Evolutionary conservation across 306 rosid genomes (phyloP).

Genomic region (Herpetospermum pedunculosum): DNA sequence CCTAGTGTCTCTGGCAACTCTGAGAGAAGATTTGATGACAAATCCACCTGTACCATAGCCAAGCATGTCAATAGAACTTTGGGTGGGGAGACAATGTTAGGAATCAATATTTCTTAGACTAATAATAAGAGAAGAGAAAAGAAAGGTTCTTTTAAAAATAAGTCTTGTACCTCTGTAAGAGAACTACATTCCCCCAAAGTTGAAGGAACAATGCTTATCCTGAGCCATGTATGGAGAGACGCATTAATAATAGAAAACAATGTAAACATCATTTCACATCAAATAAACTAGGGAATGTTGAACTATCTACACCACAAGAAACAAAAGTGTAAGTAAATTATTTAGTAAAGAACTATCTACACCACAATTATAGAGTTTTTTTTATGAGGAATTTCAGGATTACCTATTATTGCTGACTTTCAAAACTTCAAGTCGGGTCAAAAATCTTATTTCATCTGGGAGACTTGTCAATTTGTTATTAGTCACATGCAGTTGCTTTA

Average conservation of each 20-base stretch:
- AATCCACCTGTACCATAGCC: constrained; percentile 46
- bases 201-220: constrained; percentile 47
- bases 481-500: constrained; percentile 57
- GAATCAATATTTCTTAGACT: neutral
- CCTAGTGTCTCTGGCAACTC: constrained; percentile 69
- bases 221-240: constrained; percentile 19
- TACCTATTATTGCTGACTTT: constrained; percentile 68
- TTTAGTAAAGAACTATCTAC: neutral
- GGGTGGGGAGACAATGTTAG: neutral
- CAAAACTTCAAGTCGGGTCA: constrained; percentile 61
- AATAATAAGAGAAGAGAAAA: neutral
- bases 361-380: neutral
- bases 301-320: constrained; percentile 2
- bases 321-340: neutral
- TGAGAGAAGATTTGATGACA: constrained; percentile 66
- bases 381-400: neutral
- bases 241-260: constrained; percentile 1
- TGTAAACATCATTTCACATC: neutral
- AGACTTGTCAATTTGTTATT: constrained; percentile 56
- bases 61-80: constrained; percentile 1
- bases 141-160: neutral
- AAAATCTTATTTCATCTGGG: constrained; percentile 52
- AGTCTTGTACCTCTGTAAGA: constrained; percentile 60
- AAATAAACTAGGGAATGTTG: neutral
- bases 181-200: constrained; percentile 55